These are phyloP conservation scores for Stenocarpella maydis DNA, from an alignment of 2,329 filamentous ascomycete genomes.

Conservation along the genomic window DNA sequence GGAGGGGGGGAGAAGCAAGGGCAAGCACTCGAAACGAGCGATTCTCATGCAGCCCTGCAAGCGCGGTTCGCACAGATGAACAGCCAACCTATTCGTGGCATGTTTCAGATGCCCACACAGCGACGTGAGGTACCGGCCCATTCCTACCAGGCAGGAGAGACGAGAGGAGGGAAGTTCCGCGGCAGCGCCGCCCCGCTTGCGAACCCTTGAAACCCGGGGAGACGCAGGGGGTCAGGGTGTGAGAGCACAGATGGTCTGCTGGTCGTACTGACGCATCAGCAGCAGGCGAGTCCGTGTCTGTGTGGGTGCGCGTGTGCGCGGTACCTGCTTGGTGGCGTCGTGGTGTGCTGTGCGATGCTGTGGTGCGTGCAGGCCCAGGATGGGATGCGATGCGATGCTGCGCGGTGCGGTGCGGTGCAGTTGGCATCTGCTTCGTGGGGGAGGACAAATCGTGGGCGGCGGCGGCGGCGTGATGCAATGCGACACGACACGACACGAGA, in stretches of 20 bases:
- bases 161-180: background rate
- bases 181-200: constrained; percentile 15
- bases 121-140: constrained; percentile 17
- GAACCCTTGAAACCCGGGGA: constrained; percentile 27
- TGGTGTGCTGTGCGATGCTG: background rate
- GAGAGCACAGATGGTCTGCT: constrained; percentile 9
- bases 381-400: background rate
- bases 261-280: constrained; percentile 5
- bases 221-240: constrained; percentile 18
- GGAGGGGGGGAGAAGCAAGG: constrained; percentile 18
- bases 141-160: background rate
- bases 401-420: background rate
- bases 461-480: background rate
- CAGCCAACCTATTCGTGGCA: constrained; percentile 27
- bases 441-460: background rate
- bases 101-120: constrained; percentile 20
- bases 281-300: no score
- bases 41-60: constrained; percentile 30
- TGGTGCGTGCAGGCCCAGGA: no score
- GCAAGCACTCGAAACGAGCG: constrained; percentile 30
- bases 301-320: no score
- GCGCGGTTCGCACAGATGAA: constrained; percentile 26
- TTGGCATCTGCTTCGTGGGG: constrained; percentile 8
- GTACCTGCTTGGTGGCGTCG: background rate
- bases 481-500: background rate